Base-by-base conservation (phyloP, 352 stramenopile species). In the Elongisporangium anandrum region DNA sequence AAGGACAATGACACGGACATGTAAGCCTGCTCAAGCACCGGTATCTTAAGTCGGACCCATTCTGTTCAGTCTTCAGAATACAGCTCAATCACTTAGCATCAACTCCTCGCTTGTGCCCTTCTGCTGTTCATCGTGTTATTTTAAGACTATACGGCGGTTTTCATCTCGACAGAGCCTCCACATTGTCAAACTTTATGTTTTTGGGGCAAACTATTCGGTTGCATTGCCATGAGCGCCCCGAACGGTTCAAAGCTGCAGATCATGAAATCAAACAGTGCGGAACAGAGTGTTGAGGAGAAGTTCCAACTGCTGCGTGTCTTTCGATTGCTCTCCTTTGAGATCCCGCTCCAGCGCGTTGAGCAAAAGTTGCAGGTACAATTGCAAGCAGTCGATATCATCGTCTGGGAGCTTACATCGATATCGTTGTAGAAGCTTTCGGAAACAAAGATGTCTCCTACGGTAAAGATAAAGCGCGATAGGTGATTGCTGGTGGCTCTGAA, bases 231-330 rank as follows among this genome's bases (percentile, higher is more conserved):
- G 34, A 45, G 34, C 34, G 13, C 34, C 34, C 10, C 34, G 17
- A 45, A 17, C 34, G 34, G 34, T 12, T 45, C 13, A 9, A 45
- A 45, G 17, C 7, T 45, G 34, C 34, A 45, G 34, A 45, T 45
- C 34, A 63, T 72, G 24, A 63, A 69, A 56, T 60, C 22, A 12
- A 68, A 51, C 54, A 60, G 34, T 6, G 39, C 54, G 13, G 66
- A 75, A 17, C 75, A 70, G 52, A 89, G 72, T 22, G 79, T 93
- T 20, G 84, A 91, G 49, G 84, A 93, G 67, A 78, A 90, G 64
- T 64, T 90, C n/a, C 84, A 91, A 55, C 68, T 93, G 15, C 72
- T 74, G 15, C 73, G 84, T 53, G 74, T 92, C 17, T 92, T 94
- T 54, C 81, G 84, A 10, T 54, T 84, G 17, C 60, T 94, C 12